phyloP scores from a whole-genome alignment of 1,284 basidiomycete genomes.

The Macrocystidia cucumis region DNA sequence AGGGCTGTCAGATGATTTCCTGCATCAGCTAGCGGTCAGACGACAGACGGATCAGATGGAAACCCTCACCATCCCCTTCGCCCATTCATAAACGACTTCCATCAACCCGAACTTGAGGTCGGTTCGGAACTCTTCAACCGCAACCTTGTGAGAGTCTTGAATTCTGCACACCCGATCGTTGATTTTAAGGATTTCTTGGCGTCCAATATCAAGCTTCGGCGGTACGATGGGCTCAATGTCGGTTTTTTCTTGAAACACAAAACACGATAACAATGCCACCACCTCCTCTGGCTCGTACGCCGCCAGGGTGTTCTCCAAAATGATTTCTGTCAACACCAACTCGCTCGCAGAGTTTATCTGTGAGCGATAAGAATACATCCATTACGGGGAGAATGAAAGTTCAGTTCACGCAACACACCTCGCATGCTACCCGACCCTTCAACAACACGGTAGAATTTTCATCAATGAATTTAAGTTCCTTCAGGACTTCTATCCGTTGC shows the following conservation, averaged over 20 bases:
- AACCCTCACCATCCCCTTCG: constrained; percentile 85
- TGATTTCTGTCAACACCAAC: constrained; percentile 92
- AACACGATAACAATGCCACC: constrained; percentile 93
- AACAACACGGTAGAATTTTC: constrained; percentile 91
- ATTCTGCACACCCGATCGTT: constrained; percentile 78
- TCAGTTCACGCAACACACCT: constrained; percentile 42
- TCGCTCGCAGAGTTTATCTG: constrained; percentile 97
- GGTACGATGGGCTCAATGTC: constrained; percentile 80
- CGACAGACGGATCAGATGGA: neutral
- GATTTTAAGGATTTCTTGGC: constrained; percentile 73
- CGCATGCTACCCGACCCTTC: constrained; percentile 97
- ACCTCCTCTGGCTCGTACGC: constrained; percentile 92
- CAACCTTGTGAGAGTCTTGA: constrained; percentile 76
- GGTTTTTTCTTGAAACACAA: constrained; percentile 97
- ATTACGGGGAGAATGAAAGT: neutral
- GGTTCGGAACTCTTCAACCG: constrained; percentile 69
- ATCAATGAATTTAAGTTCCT: constrained; percentile 89
- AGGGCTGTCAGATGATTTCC: constrained; percentile 53
- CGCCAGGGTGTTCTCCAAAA: constrained; percentile 91
- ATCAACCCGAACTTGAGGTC: constrained; percentile 85
- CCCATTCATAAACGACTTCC: constrained; percentile 98
- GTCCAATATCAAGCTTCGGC: constrained; percentile 72
- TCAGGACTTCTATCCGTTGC: constrained; percentile 86
- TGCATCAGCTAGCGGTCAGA: neutral
- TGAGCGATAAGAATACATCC: constrained; percentile 8